These are phyloP conservation scores for Mycena latifolia DNA, from an alignment of 768 basidiomycete genomes.

Conservation along the genomic window DNA sequence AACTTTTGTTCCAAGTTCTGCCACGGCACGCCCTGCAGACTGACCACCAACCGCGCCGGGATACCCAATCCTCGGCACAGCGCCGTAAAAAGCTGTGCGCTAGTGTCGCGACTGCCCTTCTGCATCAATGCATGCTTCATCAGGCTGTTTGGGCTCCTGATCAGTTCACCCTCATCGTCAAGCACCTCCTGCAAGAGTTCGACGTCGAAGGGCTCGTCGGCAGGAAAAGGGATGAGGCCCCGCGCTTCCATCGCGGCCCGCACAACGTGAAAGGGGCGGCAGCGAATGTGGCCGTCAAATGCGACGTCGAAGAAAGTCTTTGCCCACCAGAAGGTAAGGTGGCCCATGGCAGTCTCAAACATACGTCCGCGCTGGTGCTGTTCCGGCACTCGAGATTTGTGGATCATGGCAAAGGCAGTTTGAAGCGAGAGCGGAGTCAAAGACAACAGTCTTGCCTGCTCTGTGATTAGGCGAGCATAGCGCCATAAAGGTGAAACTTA, in stretches of 20 bases:
- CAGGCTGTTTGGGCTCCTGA: slow-evolving; percentile 85
- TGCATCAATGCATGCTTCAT: slow-evolving; percentile 93
- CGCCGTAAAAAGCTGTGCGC: slow-evolving; percentile 92
- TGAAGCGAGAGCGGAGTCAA: slow-evolving; percentile 85
- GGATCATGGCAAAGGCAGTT: slow-evolving; percentile 83
- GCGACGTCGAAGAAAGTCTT: slow-evolving; percentile 75
- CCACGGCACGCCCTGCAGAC: slow-evolving; percentile 95
- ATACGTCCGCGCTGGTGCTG: slow-evolving; percentile 84
- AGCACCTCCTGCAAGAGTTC: slow-evolving; percentile 58
- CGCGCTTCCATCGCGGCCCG: slow-evolving; percentile 51
- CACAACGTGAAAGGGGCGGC: slow-evolving; percentile 82
- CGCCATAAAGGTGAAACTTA: slow-evolving; percentile 51
- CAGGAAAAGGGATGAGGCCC: slow-evolving; percentile 16
- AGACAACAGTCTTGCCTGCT: slow-evolving; percentile 91
- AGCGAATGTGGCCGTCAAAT: slow-evolving; percentile 77
- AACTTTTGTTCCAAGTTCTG: slow-evolving; percentile 49
- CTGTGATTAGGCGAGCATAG: slow-evolving; percentile 20
- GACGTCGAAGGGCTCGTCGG: slow-evolving; percentile 48
- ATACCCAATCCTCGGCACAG: slow-evolving; percentile 89
- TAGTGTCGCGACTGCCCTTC: slow-evolving; percentile 85
- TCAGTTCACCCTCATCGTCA: slow-evolving; percentile 69
- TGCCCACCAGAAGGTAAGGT: slow-evolving; percentile 90
- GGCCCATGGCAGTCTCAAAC: slow-evolving; percentile 85
- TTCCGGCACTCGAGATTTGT: slow-evolving; percentile 86
- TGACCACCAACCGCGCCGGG: slow-evolving; percentile 89